Base-by-base conservation (phyloP, 352 stramenopile genomes). In the Blastocystis sp. region DNA sequence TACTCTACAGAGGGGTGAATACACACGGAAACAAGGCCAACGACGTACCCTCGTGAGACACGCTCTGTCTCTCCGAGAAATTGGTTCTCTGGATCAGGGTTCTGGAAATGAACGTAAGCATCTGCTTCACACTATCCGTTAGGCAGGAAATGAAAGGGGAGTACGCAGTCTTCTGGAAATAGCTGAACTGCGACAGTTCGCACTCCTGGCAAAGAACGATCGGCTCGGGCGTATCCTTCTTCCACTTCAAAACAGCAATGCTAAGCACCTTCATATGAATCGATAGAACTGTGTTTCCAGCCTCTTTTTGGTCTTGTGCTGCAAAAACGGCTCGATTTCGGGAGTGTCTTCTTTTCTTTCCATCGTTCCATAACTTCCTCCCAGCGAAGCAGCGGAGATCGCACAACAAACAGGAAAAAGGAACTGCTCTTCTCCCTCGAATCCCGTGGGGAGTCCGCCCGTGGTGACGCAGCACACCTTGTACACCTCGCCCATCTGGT, bases 101-200 rank as follows among this genome's bases (percentile, higher is more conserved):
- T 91, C 98, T 97, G 90, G 94, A 98, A 92, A 99, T 98, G 91
- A 99, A 99, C 79, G 96, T 98, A 77, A 98, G 94, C 95, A 98
- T 98, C 92, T 98, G 95, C 87, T 96, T 96, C 21, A 98, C 92
- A 21, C 94, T 97, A 90, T 1, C 76, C 42, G 90, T 64, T 3
- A 80, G 28, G 65, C 52, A 0, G 0, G 52, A 11, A 64, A 2
- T 62, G 24, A 63, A 48, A n/a, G 64, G 6, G 11, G 6, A 45
- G 11, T 45, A 89, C 90, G 93, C 92, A 90, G 91, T 90, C 79
- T 93, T 89, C 91, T 96, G 92, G 89, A 96, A 96, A 89, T 94
- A 96, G 43, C 93, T 92, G 90, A 94, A 96, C 6, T 90, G 92
- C 48, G 89, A 92, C 6, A 96, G 91, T 59, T 96, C 93, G 63